Evolutionary conservation across 768 basidiomycete species (phyloP), one percentile per base, ranked within the genome.

Genomic region (Phanerodontia chrysosporium): DNA sequence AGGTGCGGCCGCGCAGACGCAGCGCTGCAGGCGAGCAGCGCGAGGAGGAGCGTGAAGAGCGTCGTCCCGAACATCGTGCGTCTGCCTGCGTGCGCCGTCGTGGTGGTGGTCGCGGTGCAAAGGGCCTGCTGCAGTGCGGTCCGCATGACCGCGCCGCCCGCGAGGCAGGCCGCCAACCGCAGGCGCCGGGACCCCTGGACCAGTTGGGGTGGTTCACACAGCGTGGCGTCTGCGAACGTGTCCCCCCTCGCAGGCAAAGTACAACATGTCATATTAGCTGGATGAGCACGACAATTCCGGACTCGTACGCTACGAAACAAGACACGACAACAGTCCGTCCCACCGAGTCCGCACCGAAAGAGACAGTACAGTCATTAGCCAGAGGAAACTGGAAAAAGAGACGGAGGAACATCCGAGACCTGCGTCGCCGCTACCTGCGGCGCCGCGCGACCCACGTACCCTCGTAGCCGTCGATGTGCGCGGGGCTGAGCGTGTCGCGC

Each of bases 361-460:
- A 35, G 32, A 6, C 7, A 35, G 13, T 35, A 13, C 32, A 35
- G 13, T 6, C 7, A 35, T 35, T n/a, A n/a, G n/a, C n/a, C n/a
- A n/a, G n/a, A n/a, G 32, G 32, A 35, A 35, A 35, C 32, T 35
- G 39, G 16, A 42, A 10, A 42, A 42, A 42, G 39, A 42, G 18
- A 42, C 18, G 9, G 39, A 42, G 39, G n/a, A n/a, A n/a, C n/a
- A n/a, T n/a, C n/a, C n/a, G n/a, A n/a, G n/a, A n/a, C n/a, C n/a
- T n/a, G n/a, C n/a, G n/a, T n/a, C n/a, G n/a, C 49, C 16, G 30
- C 49, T 51, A 86, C 65, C 78, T 73, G 61, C 89, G 79, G 58
- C 89, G 75, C 63, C 82, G 83, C 86, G 90, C 87, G 25, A 82
- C 80, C 69, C 90, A 93, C 69, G 86, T 90, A 2, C 92, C 94